phyloP scores from a whole-genome alignment of 2,329 filamentous ascomycete species.

The Fusarium subglutinans region DNA sequence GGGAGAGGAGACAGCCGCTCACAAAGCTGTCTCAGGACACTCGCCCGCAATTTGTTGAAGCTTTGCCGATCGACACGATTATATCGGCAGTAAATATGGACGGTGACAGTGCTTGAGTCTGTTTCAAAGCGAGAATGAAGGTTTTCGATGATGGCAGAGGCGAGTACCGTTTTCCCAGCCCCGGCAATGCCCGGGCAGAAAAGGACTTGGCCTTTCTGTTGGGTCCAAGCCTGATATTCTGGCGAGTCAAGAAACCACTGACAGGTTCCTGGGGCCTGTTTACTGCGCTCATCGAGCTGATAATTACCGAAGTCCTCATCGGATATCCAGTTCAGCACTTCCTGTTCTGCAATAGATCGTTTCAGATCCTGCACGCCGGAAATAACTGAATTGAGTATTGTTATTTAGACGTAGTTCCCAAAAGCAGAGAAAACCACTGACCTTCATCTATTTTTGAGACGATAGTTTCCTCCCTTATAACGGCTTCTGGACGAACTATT shows the following conservation, averaged over 20 bases:
- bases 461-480: accelerated
- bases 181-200: neutral
- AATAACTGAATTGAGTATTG: neutral
- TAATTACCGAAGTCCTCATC: accelerated
- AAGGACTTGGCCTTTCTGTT: neutral
- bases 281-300: neutral
- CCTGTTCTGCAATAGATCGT: neutral
- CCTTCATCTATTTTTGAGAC: accelerated
- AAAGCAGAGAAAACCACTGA: accelerated
- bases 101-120: accelerated
- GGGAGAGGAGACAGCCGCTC: accelerated
- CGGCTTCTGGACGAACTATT: accelerated
- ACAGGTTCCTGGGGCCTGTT: accelerated
- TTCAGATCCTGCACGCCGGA: accelerated
- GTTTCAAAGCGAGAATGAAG: neutral
- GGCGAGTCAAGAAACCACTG: neutral
- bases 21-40: neutral
- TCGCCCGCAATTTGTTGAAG: accelerated
- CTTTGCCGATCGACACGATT: neutral
- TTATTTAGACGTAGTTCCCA: accelerated
- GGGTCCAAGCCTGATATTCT: neutral
- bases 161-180: accelerated
- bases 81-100: neutral
- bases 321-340: accelerated
- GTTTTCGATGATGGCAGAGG: neutral